Conservation (phyloP, 257 asterid genomes). For the Primulina tabacum region DNA sequence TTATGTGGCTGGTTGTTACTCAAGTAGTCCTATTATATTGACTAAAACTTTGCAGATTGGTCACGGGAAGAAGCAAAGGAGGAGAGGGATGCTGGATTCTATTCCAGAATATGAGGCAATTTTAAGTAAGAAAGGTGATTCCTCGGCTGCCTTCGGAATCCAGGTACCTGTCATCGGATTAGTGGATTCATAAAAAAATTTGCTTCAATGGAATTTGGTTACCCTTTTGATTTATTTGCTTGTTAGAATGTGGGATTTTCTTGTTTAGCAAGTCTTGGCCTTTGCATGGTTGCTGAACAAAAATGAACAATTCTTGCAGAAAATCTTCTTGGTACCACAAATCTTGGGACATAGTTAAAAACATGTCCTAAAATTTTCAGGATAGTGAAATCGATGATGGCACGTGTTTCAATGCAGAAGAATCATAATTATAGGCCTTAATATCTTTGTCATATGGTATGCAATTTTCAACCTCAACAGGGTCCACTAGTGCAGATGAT, state of each 20-base stretch:
- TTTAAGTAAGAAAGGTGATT: conserved; percentile 29
- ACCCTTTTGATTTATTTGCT: background rate
- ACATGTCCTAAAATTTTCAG: conserved; percentile 42
- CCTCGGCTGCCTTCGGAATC: conserved; percentile 28
- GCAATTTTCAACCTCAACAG: conserved; percentile 15
- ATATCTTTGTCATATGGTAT: conserved; percentile 23
- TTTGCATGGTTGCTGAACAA: conserved; percentile 11
- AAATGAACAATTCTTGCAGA: conserved; percentile 24
- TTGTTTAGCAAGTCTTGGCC: conserved; percentile 14
- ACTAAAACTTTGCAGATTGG: conserved; percentile 50
- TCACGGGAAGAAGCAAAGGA: conserved; percentile 49
- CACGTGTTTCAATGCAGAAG: conserved; percentile 41
- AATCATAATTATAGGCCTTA: conserved; percentile 10
- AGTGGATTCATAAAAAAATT: background rate
- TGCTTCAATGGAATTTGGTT: background rate
- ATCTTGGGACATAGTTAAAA: conserved; percentile 34
- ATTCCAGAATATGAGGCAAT: conserved; percentile 60
- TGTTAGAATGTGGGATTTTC: background rate
- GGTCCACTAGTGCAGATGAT: conserved; percentile 12
- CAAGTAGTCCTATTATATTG: conserved; percentile 56
- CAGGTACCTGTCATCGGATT: conserved; percentile 37
- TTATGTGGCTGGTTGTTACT: conserved; percentile 64
- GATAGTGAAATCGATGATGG: conserved; percentile 27
- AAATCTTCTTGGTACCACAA: conserved; percentile 36
- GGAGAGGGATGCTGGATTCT: conserved; percentile 56